Evolutionary conservation across 1,284 basidiomycete genomes (phyloP).

Genomic region (Testicularia cyperi): DNA sequence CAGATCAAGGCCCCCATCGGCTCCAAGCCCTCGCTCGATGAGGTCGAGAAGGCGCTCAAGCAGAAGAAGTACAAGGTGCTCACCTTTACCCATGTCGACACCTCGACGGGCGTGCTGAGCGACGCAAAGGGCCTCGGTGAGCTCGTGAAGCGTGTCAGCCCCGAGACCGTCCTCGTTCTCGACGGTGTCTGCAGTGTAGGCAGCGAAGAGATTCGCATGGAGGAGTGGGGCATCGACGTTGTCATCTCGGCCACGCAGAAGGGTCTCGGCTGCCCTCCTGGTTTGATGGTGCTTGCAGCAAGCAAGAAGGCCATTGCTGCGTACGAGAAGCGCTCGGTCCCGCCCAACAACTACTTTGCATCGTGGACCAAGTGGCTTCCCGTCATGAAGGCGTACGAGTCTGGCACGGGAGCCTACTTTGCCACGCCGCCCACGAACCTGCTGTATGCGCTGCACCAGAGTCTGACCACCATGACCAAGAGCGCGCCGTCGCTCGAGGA

Average conservation of each 20-base stretch:
- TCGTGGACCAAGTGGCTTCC: slow-evolving; percentile 62
- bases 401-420: slow-evolving; percentile 55
- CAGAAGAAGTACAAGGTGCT: slow-evolving; percentile 84
- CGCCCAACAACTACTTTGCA: slow-evolving; percentile 79
- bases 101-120: slow-evolving; percentile 73
- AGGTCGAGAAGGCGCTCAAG: slow-evolving; percentile 73
- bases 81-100: slow-evolving; percentile 84
- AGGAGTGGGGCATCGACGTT: slow-evolving; percentile 89
- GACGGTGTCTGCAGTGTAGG: slow-evolving; percentile 96
- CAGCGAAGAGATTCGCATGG: slow-evolving; percentile 89
- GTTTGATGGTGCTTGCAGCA: slow-evolving; percentile 81
- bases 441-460: slow-evolving; percentile 82
- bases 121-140: slow-evolving; percentile 77
- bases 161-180: slow-evolving; percentile 80
- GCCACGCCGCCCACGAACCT: slow-evolving; percentile 76
- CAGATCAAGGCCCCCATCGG: slow-evolving; percentile 83
- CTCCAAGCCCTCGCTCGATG: slow-evolving; percentile 68
- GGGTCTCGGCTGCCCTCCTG: slow-evolving; percentile 91
- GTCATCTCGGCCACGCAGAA: slow-evolving; percentile 91
- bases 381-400: slow-evolving; percentile 59
- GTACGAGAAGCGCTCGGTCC: slow-evolving; percentile 71
- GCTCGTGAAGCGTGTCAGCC: slow-evolving; percentile 75
- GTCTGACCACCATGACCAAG: slow-evolving; percentile 73
- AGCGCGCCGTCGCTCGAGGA: slow-evolving; percentile 69
- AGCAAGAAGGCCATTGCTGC: slow-evolving; percentile 78